Conservation (phyloP, 768 basidiomycete genomes). For the Polyporus arcularius region DNA sequence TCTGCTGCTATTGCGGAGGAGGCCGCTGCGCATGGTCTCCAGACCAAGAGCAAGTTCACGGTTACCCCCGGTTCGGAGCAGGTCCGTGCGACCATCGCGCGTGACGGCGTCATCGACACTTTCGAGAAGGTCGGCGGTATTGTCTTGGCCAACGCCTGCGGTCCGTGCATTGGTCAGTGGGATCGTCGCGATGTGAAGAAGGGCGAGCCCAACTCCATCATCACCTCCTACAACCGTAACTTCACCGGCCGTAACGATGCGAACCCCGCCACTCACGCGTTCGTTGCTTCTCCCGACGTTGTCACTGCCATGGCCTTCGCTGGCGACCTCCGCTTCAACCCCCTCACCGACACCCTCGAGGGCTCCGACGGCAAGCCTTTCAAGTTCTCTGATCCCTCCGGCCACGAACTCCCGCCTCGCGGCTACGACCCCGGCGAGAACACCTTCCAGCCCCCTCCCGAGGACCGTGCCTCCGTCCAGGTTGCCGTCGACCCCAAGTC, state of each 20-base stretch:
- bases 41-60: slow-evolving; percentile 92
- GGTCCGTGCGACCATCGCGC: slow-evolving; percentile 95
- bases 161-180: slow-evolving; percentile 99
- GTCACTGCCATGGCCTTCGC: slow-evolving; percentile 98
- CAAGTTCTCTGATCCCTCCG: slow-evolving; percentile 92
- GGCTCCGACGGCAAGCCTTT: slow-evolving; percentile 94
- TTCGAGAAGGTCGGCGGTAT: slow-evolving; percentile 90
- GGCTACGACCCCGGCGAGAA: slow-evolving; percentile 97
- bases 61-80: slow-evolving; percentile 99
- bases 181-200: slow-evolving; percentile 96
- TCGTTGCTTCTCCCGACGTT: slow-evolving; percentile 91
- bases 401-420: slow-evolving; percentile 89
- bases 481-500: slow-evolving; percentile 86
- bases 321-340: slow-evolving; percentile 95
- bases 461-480: slow-evolving; percentile 76
- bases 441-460: slow-evolving; percentile 95
- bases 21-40: slow-evolving; percentile 84
- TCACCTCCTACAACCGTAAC: slow-evolving; percentile 99
- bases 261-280: slow-evolving; percentile 98
- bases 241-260: slow-evolving; percentile 99
- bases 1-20: slow-evolving; percentile 92
- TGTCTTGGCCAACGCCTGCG: slow-evolving; percentile 97
- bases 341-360: slow-evolving; percentile 83
- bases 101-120: slow-evolving; percentile 88
- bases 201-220: slow-evolving; percentile 97